Conservation (phyloP, 192 early-diverging fungal species). For the Coemansia sp. region DNA sequence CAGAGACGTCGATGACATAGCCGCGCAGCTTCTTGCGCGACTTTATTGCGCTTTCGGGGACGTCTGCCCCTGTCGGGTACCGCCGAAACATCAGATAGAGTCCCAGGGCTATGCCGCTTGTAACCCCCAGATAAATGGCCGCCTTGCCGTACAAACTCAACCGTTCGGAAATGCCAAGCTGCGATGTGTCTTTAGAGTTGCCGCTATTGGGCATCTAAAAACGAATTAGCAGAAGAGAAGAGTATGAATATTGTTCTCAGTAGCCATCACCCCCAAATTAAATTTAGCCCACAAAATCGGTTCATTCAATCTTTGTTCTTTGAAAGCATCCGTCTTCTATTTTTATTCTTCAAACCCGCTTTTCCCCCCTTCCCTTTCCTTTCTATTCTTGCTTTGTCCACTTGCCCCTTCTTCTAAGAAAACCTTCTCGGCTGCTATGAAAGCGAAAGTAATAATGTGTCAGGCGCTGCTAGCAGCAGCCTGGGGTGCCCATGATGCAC, state of each 20-base stretch:
- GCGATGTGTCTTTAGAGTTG: neutral
- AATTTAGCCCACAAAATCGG: too few species aligned
- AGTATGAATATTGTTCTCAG: neutral
- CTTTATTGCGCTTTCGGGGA: constrained; percentile 35
- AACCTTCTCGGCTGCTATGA: too few species aligned
- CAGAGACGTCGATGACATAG: constrained; percentile 40
- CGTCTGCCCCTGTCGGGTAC: constrained; percentile 38
- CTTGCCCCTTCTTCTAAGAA: too few species aligned
- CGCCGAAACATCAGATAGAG: constrained; percentile 41
- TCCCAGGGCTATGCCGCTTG: constrained; percentile 21
- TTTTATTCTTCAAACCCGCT: too few species aligned
- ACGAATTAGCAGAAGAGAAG: constrained; percentile 4
- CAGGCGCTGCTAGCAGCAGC: too few species aligned
- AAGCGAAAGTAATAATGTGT: too few species aligned
- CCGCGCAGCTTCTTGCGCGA: constrained; percentile 31
- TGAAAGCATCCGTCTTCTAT: too few species aligned
- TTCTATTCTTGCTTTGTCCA: too few species aligned
- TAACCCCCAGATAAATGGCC: constrained; percentile 29
- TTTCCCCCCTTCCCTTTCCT: too few species aligned
- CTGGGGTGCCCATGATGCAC: too few species aligned
- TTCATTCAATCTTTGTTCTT: too few species aligned
- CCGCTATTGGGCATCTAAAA: neutral
- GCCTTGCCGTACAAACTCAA: constrained; percentile 22
- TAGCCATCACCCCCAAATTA: too few species aligned
- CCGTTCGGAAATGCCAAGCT: constrained; percentile 1